Base-by-base conservation (phyloP, 2,329 filamentous ascomycete genomes). In the Harringtonia lauricola region DNA sequence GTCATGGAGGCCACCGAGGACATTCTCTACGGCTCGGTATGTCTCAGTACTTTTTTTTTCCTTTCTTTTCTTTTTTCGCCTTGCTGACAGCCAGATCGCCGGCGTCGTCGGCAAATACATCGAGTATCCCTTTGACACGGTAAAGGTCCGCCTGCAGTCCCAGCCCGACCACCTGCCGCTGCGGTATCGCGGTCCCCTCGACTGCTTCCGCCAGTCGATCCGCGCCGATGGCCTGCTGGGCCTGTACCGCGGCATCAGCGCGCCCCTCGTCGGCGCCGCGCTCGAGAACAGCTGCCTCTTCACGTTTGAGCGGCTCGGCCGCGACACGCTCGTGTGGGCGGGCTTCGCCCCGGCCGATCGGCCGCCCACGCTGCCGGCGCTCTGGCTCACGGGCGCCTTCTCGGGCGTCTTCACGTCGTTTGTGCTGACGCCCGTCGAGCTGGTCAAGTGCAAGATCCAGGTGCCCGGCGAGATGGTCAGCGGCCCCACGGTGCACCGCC, bases 361-460 rank as follows among this genome's bases (percentile, higher is more conserved):
- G 41, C 71, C 77, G 1, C 67, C 96, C 2, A 81, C 88, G 0
- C 74, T 95, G n/a, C 65, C 74, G 1, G 82, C 81, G 1, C 71
- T 96, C 15, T 76, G 86, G 60, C 66, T 79, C 41, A 94, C 87
- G 17, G 92, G 92, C 38, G 90, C 86, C 39, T 82, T 86, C 46
- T 83, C 89, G 2, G 92, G 92, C 29, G 83, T 85, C 33, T 84
- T 95, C 56, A 94, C 92, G 0, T 95, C 87, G 0, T 72, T 95
- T 39, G 79, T 95, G 28, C 76, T 98, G 49, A 98, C 92, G 0
- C 92, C 92, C 0, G 87, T 98, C 52, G 92, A 98, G 65, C 76
- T 98, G 42, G 85, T 98, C 59, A 98, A 98, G 66, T 98, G 92
- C 74, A 94, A 92, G 64, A 94, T 98, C 66, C 92, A 98, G 62